Base-by-base conservation (phyloP, 2,329 filamentous ascomycete species). In the Pseudogymnoascus pannorum region DNA sequence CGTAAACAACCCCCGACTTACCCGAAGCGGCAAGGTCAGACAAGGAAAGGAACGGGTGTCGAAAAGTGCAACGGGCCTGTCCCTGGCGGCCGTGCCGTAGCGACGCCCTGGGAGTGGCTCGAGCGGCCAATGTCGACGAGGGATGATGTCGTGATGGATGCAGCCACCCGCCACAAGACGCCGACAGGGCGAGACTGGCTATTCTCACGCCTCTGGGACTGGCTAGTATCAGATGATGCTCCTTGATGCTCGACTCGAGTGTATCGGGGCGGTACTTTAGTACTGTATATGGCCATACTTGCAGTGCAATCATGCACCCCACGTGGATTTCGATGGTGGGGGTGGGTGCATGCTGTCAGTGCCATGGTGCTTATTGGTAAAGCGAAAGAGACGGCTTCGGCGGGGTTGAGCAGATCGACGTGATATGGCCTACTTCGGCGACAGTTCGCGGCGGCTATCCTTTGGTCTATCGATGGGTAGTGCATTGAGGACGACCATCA, bases 271-370 rank as follows among this genome's bases (percentile, higher is more conserved):
- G 5, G 22, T 51, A 8, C 8, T 29, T n/a, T 24, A 16, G 22
- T 51, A 29, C 44, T 24, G 44, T 29, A 29, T 51, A n/a, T 51
- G 44, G 44, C 44, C 44, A 24, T 26, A 5, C 44, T 22, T 51
- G 44, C 44, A 51, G 44, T 11, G 22, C 44, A 51, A 51, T 51
- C 44, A 51, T 51, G 44, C 44, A 51, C 44, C 44, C 44, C 44
- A 29, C 24, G 44, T 51, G 44, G 44, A 51, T 51, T 51, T 51
- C 26, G 22, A 51, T 51, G 44, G 22, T 51, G 44, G 22, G 44
- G 44, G 44, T 51, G 44, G 44, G 44, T 51, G 44, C 44, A 51
- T 51, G 44, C 44, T 51, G 44, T 51, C 24, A 51, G 44, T 51
- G 44, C 29, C 24, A 29, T 24, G 44, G 24, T 51, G 44, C 22